These are phyloP conservation scores for Nannochloris sp. DNA, from an alignment of 139 green algal genomes.

Conservation along the genomic window DNA sequence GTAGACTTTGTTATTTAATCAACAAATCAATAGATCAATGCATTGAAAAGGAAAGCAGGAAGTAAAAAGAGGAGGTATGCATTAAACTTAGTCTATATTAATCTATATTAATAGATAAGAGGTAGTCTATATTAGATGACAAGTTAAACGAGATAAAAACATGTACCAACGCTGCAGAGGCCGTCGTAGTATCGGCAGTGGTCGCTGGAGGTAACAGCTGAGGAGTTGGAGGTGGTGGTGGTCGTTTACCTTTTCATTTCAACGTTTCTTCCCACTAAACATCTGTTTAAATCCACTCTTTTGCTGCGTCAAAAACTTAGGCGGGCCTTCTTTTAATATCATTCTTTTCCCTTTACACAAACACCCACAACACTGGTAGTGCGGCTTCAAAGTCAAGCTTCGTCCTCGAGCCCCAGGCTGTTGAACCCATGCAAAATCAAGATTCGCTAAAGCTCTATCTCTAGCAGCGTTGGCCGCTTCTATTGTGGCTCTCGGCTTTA, in stretches of 20 bases:
- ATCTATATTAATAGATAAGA: no score
- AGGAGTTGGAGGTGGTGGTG: not conserved
- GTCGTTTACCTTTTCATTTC: not conserved
- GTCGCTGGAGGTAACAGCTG: no score
- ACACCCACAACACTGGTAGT: not conserved
- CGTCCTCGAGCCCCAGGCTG: not conserved
- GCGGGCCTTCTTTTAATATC: not conserved
- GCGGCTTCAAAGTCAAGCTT: not conserved
- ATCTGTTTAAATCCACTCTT: no score
- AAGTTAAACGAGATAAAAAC: no score
- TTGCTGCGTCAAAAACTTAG: conserved; percentile 5
- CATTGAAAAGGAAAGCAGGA: no score
- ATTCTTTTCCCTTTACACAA: not conserved
- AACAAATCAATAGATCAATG: no score
- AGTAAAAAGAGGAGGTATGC: no score
- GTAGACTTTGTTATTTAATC: no score
- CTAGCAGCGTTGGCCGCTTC: not conserved
- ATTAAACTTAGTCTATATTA: no score
- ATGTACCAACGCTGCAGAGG: no score
- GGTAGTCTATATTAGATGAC: no score
- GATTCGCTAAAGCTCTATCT: not conserved
- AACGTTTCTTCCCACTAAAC: not conserved
- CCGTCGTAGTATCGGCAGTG: no score
- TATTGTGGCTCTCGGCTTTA: not conserved
- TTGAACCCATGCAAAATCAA: conserved; percentile 6